These are phyloP conservation scores for Ehretia macrophylla DNA, from an alignment of 257 asterid genomes.

Conservation along the genomic window DNA sequence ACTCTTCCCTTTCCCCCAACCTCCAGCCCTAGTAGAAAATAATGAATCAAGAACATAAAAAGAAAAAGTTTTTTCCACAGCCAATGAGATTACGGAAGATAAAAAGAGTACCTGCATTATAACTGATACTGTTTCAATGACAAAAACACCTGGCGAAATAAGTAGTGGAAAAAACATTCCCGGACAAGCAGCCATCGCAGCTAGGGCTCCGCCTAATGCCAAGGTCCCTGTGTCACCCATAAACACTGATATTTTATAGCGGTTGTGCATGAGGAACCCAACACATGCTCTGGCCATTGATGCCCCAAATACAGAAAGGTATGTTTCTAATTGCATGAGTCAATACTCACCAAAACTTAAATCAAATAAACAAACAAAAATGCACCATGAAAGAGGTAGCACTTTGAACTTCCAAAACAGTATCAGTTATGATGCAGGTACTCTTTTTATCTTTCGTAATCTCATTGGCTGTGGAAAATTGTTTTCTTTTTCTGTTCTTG, in stretches of 20 bases:
- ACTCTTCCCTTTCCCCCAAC: too few species aligned
- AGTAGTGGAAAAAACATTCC: slow-evolving; percentile 92
- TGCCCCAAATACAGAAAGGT: slow-evolving; percentile 84
- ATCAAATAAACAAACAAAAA: neutral
- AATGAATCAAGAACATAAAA: neutral
- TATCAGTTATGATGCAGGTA: slow-evolving; percentile 52
- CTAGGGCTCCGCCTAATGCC: slow-evolving; percentile 93
- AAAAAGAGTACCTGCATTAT: slow-evolving; percentile 50
- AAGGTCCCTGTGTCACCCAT: slow-evolving; percentile 91
- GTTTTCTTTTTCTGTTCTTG: neutral
- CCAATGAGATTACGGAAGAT: neutral
- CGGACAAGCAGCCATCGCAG: slow-evolving; percentile 93
- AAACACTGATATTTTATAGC: slow-evolving; percentile 65
- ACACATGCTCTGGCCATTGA: slow-evolving; percentile 97
- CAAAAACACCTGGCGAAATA: slow-evolving; percentile 67
- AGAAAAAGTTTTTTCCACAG: neutral
- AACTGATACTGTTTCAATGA: slow-evolving; percentile 57
- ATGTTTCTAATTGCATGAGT: slow-evolving; percentile 33
- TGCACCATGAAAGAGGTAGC: neutral
- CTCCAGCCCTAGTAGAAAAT: neutral
- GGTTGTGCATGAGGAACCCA: slow-evolving; percentile 84
- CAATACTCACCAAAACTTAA: slow-evolving; percentile 13
- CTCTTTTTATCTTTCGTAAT: neutral
- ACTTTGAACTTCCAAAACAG: neutral
- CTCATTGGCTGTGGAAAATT: neutral